Base-by-base conservation (phyloP, 805 yeast genomes). In the Candida ponderosae region DNA sequence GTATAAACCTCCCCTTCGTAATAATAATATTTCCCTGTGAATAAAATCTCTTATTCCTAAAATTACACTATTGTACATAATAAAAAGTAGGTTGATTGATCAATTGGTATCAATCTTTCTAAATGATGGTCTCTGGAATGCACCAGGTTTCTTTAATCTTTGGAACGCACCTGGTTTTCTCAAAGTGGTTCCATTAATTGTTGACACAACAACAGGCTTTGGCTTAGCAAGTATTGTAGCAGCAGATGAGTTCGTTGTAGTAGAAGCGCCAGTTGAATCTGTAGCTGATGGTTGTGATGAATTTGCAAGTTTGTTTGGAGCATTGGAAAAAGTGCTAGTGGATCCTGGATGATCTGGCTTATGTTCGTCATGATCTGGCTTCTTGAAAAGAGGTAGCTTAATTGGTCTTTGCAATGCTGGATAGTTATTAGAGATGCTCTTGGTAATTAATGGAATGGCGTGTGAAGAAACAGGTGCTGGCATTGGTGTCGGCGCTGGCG, bases 371-470 rank as follows among this genome's bases (percentile, higher is more conserved):
- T 20, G 15, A 3, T 36, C 41, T 4, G 43, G 43, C 35, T 38
- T 42, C 17, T 26, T 39, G 20, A 37, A 39, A 7, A 40, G 34
- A 11, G 45, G 43, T 26, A 43, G 36, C 34, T 38, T 35, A 27
- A 38, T 42, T 6, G 51, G 51, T 40, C 65, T 56, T 34, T 58
- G 55, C 37, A 59, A 57, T 18, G 45, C 39, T 61, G n/a, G 14
- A 8, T 5, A 11, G 4, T 24, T 24, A 24, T 6, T 6, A 24
- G 7, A 13, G 7, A 6, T 8, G 14, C 3, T 7, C 6, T 24
- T 24, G 13, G 11, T 24, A 24, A 4, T 11, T 17, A 24, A 26
- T 26, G 29, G 29, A 9, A 17, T 24, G 10, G 17, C 8, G 3
- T 19, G 17, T 13, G n/a, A 3, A 5, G 34, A 26, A 11, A 18